Evolutionary conservation across 2,329 filamentous ascomycete genomes (phyloP), one percentile per base, ranked within the genome.

Genomic region (Trichophyton schoenleinii): DNA sequence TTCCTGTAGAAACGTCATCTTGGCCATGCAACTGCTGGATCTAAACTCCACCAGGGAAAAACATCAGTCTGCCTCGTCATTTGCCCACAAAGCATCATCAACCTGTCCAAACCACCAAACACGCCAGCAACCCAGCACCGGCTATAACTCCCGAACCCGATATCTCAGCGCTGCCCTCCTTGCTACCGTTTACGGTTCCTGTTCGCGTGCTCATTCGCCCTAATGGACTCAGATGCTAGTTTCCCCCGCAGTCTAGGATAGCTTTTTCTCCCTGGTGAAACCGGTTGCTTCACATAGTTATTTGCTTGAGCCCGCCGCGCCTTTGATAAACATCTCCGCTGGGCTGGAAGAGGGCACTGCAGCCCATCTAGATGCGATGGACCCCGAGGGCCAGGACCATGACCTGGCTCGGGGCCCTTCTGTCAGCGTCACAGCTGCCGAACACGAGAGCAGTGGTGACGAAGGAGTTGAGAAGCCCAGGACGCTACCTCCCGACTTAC

Each of bases 401-500:
- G 69, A 67, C 68, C 66, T 63, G 68, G 68, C 61, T 58, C 60
- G 25, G 60, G 60, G 46, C 60, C 57, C 44, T 36, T 36, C 31
- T 4, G 28, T 55, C 55, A 58, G 25, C 18, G 8, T 44, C 18
- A 42, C 55, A 3, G 22, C 41, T 42, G 55, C 34, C 7, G 36
- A 28, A 11, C 41, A 34, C 48, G 57, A 60, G 28, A 57, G 57
- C 57, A 42, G 41, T 49, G 57, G 31, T 36, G 61, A 57, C 46
- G 59, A 63, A 41, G 60, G 60, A 15, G 59, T 57, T n/a, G 59
- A 58, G 34, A 64, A 68, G 65, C 64, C 67, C 8, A 66, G 77
- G 62, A 72, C 76, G 64, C 83, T 97, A 58, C 94, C 94, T 46
- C 78, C 83, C 67, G 94, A 99, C 75, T 83, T 99, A 41, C 94